Evolutionary conservation across 306 rosid genomes (phyloP).

Genomic region (Sesbania bispinosa): DNA sequence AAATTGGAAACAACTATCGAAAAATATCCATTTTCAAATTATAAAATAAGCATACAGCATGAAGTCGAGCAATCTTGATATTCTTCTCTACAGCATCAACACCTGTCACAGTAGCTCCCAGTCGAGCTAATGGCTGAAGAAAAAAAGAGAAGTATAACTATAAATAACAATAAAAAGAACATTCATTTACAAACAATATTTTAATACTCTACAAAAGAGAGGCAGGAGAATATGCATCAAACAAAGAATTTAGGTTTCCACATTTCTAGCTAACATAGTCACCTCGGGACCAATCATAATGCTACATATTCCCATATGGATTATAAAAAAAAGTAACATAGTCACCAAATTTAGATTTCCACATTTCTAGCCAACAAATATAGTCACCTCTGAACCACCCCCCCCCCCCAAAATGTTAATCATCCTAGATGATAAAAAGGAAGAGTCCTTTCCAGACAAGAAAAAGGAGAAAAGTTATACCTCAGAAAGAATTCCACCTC

Average conservation of each 20-base stretch:
- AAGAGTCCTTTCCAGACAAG: not conserved
- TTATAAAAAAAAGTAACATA: not conserved
- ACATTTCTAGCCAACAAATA: not conserved
- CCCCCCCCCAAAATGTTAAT: not conserved
- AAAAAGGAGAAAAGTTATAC: slow-evolving; percentile 31
- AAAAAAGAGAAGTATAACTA: slow-evolving; percentile 10
- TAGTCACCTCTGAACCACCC: not conserved
- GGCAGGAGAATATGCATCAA: not conserved
- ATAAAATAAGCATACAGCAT: slow-evolving; percentile 64
- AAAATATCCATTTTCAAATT: not conserved
- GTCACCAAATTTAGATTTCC: slow-evolving; percentile 6
- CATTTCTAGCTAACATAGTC: slow-evolving; percentile 8
- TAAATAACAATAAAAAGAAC: slow-evolving; percentile 18
- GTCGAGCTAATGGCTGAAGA: slow-evolving; percentile 81
- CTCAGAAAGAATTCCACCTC: slow-evolving; percentile 97
- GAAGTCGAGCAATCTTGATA: slow-evolving; percentile 82
- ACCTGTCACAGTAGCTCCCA: slow-evolving; percentile 93
- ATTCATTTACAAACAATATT: not conserved
- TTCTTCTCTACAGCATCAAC: slow-evolving; percentile 85
- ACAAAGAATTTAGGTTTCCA: slow-evolving; percentile 16
- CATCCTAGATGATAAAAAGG: not conserved
- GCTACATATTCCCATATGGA: slow-evolving; percentile 1
- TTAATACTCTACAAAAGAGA: not conserved
- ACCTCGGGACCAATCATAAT: not conserved
- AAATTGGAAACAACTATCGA: not conserved